Evolutionary conservation across 805 yeast genomes (phyloP).

Genomic region (Kuraishia capsulata): DNA sequence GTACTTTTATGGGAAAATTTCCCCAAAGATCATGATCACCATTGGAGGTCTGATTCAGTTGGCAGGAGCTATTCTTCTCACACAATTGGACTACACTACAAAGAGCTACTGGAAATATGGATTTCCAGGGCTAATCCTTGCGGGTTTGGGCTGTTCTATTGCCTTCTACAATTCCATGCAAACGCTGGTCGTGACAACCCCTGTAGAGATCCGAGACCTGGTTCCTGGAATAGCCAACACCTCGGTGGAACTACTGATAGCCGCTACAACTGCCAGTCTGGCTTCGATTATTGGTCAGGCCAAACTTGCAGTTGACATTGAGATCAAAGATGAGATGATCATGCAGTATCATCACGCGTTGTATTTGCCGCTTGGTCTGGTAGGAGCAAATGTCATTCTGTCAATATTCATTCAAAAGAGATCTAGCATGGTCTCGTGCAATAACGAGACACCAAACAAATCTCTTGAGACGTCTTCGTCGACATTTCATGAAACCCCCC

Average conservation of each 20-base stretch:
- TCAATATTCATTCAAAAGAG: no score
- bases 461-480: no score
- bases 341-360: no score
- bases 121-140: background rate
- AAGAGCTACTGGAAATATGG: conserved; percentile 2
- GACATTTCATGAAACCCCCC: no score
- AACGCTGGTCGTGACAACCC: conserved; percentile 21
- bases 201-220: conserved; percentile 28
- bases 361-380: no score
- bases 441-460: no score
- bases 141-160: conserved; percentile 2
- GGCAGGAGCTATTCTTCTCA: background rate
- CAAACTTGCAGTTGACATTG: background rate
- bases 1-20: conserved; percentile 2
- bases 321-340: no score
- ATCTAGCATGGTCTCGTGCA: no score
- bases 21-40: conserved; percentile 8
- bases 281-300: conserved; percentile 19
- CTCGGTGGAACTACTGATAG: conserved; percentile 22
- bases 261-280: conserved; percentile 19
- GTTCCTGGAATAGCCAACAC: conserved; percentile 28
- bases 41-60: conserved; percentile 4
- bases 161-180: conserved; percentile 18
- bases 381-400: no score
- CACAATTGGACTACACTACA: background rate